These are phyloP conservation scores for Zoysia matrella DNA, from an alignment of 202 grass and related monocot genomes.

Conservation along the genomic window DNA sequence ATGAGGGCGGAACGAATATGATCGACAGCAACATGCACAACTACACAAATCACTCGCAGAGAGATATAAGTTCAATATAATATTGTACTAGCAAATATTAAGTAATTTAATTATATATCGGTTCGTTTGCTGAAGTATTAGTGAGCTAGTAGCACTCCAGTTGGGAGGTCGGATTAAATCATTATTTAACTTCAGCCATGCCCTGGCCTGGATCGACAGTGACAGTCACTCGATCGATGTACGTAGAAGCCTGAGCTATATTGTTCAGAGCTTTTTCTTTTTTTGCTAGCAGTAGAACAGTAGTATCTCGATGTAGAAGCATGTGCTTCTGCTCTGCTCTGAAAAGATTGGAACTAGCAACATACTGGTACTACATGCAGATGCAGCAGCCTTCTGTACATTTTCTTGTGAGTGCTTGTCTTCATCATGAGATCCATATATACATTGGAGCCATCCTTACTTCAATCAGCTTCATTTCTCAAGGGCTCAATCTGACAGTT, in stretches of 20 bases:
- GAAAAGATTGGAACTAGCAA: conserved; percentile 52
- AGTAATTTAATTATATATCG: neutral
- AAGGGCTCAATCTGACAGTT: neutral
- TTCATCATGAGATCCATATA: conserved; percentile 5
- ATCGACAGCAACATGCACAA: conserved; percentile 17
- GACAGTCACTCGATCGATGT: conserved; percentile 1
- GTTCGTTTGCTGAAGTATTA: neutral
- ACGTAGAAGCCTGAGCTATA: too few species aligned
- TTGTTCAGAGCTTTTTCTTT: neutral
- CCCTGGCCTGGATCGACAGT: neutral
- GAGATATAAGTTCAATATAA: neutral
- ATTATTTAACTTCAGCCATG: conserved; percentile 13
- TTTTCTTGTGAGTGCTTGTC: conserved; percentile 31
- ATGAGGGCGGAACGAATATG: neutral
- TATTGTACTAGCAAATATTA: too few species aligned
- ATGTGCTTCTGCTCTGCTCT: conserved; percentile 35
- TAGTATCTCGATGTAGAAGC: conserved; percentile 39
- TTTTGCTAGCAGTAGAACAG: neutral
- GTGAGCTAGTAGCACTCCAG: neutral
- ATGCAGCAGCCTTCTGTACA: conserved; percentile 32
- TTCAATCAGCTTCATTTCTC: neutral
- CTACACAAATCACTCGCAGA: conserved; percentile 5
- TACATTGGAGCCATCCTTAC: neutral
- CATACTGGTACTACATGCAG: conserved; percentile 29
- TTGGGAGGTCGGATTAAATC: conserved; percentile 16